A percentile compares a stretch with the other conserved stretches of the same genome.
These are phyloP conservation scores for Mercurialis annua DNA, from an alignment of 345 rosid genomes.

Conservation along the genomic window DNA sequence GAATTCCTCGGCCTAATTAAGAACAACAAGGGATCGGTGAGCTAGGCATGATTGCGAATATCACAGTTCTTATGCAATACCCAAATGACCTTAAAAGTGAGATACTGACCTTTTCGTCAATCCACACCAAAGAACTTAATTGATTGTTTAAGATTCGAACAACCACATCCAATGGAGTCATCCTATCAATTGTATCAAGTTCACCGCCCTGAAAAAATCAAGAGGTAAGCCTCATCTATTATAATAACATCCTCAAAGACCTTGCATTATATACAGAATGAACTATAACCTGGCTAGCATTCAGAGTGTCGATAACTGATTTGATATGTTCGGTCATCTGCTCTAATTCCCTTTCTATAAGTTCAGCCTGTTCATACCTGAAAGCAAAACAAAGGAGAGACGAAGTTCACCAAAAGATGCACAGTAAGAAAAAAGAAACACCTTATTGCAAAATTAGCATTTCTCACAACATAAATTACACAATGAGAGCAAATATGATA, in stretches of 20 bases:
- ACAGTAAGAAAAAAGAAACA: background rate
- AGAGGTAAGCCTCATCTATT: constrained; percentile 6
- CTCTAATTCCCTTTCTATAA: constrained; percentile 86
- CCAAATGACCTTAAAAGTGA: background rate
- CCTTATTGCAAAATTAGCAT: background rate
- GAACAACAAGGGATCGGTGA: constrained; percentile 15
- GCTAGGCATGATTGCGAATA: background rate
- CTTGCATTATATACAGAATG: background rate
- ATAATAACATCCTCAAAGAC: constrained; percentile 1
- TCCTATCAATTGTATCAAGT: constrained; percentile 67
- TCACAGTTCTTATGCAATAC: background rate
- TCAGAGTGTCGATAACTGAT: constrained; percentile 76
- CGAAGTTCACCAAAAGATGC: background rate
- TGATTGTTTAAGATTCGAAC: constrained; percentile 92
- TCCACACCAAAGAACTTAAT: constrained; percentile 93
- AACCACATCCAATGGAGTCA: constrained; percentile 86
- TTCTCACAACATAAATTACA: background rate
- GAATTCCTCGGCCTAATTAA: constrained; percentile 85
- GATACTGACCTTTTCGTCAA: constrained; percentile 79
- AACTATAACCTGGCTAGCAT: constrained; percentile 65
- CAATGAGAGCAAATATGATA: background rate
- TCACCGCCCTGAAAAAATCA: constrained; percentile 72
- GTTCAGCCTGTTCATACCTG: constrained; percentile 94
- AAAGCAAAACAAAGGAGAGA: background rate
- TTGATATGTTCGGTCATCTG: constrained; percentile 90